These are phyloP conservation scores for Graphilbum fragrans DNA, from an alignment of 2,329 filamentous ascomycete genomes.

Conservation along the genomic window DNA sequence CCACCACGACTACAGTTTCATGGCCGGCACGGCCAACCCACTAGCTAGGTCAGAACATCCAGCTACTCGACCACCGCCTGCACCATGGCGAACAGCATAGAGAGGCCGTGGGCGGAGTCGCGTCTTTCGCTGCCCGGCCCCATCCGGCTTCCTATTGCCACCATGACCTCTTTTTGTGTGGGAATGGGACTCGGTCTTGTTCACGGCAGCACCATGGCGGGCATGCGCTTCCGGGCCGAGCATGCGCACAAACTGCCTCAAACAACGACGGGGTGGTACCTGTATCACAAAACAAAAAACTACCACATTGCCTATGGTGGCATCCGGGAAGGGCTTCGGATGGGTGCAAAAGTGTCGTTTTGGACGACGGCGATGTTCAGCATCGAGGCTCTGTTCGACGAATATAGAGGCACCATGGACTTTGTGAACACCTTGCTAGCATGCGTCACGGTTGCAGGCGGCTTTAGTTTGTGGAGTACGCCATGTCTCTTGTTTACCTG, in stretches of 20 bases:
- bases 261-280: slow-evolving; percentile 78
- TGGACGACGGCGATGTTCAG: slow-evolving; percentile 69
- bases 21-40: background rate
- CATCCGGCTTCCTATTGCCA: slow-evolving; percentile 53
- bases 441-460: slow-evolving; percentile 70
- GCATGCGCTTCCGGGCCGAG: slow-evolving; percentile 83
- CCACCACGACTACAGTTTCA: no score
- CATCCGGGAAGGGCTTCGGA: slow-evolving; percentile 63
- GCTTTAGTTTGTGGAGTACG: slow-evolving; percentile 79
- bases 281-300: slow-evolving; percentile 98
- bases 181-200: slow-evolving; percentile 60
- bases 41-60: background rate
- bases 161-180: slow-evolving; percentile 49
- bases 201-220: slow-evolving; percentile 61
- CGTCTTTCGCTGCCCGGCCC: slow-evolving; percentile 52
- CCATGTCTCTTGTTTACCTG: slow-evolving; percentile 9
- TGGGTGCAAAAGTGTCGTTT: slow-evolving; percentile 57
- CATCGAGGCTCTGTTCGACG: slow-evolving; percentile 77
- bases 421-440: slow-evolving; percentile 72
- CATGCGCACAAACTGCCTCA: slow-evolving; percentile 88
- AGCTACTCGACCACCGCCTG: background rate
- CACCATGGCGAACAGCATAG: slow-evolving; percentile 3
- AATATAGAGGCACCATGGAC: slow-evolving; percentile 57
- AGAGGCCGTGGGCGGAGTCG: slow-evolving; percentile 23
- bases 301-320: slow-evolving; percentile 74